A percentile compares a stretch with the other conserved stretches of the same genome.
Evolutionary conservation across 768 basidiomycete species (phyloP).

Genomic region (Inosperma sp.): DNA sequence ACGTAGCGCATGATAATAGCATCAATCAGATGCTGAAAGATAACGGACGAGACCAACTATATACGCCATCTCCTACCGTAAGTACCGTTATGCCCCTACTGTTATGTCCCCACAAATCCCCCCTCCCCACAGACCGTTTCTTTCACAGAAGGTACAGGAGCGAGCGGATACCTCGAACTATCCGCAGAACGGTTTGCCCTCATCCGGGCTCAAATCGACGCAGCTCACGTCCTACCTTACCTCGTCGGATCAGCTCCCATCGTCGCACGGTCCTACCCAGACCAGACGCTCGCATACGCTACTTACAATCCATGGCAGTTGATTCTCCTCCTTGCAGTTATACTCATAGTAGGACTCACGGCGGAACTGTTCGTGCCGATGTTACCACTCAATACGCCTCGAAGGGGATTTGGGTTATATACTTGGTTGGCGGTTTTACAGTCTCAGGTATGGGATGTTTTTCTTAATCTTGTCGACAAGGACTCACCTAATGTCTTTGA

Average conservation of each 20-base stretch:
- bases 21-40: slow-evolving; percentile 39
- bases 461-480: too few relatives aligned
- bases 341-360: slow-evolving; percentile 29
- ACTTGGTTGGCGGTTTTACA: slow-evolving; percentile 26
- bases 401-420: too few relatives aligned
- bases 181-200: slow-evolving; percentile 30
- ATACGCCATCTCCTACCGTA: slow-evolving; percentile 41
- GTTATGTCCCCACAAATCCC: neutral
- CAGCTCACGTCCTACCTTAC: slow-evolving; percentile 39
- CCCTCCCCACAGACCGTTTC: slow-evolving; percentile 29
- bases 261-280: slow-evolving; percentile 33
- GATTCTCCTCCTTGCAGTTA: slow-evolving; percentile 22
- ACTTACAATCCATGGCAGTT: slow-evolving; percentile 19
- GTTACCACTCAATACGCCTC: too few relatives aligned
- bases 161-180: slow-evolving; percentile 36
- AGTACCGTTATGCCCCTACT: slow-evolving; percentile 1
- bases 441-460: too few relatives aligned
- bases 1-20: slow-evolving; percentile 33
- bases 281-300: slow-evolving; percentile 27
- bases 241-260: slow-evolving; percentile 35
- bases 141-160: slow-evolving; percentile 34
- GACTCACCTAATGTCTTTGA: too few relatives aligned
- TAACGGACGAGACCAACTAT: slow-evolving; percentile 35
- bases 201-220: slow-evolving; percentile 35
- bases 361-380: too few relatives aligned